phyloP scores from a whole-genome alignment of 345 rosid genomes.

The Populus tremula region DNA sequence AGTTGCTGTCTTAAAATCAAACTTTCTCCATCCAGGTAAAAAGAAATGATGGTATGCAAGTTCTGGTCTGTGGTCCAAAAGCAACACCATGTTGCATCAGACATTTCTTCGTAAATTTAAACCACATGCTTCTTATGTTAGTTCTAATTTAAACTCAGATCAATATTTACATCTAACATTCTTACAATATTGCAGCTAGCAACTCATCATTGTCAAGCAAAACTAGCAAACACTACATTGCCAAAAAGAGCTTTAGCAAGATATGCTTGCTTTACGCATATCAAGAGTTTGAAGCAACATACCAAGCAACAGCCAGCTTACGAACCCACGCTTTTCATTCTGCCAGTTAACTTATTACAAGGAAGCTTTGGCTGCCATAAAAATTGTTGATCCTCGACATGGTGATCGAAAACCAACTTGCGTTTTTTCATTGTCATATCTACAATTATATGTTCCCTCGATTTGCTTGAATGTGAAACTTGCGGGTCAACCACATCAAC shows the following conservation, averaged over 20 bases:
- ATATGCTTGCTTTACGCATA: conserved; percentile 17
- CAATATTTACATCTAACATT: conserved; percentile 33
- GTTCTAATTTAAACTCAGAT: conserved; percentile 15
- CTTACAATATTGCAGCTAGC: conserved; percentile 21
- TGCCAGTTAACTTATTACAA: conserved; percentile 19
- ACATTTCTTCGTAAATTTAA: background rate
- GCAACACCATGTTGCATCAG: background rate
- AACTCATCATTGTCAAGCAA: conserved; percentile 12
- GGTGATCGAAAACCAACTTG: conserved; percentile 29
- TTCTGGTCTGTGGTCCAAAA: conserved; percentile 5
- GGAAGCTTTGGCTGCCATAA: conserved; percentile 37
- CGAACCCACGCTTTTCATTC: conserved; percentile 20
- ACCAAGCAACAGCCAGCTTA: conserved; percentile 5
- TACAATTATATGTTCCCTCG: conserved; percentile 7
- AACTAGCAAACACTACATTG: background rate
- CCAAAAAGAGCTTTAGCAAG: conserved; percentile 16
- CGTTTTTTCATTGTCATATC: conserved; percentile 34
- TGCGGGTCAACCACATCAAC: conserved; percentile 16
- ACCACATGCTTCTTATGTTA: conserved; percentile 18
- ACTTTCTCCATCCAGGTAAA: background rate
- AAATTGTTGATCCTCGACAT: conserved; percentile 29
- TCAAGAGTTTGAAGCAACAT: conserved; percentile 24
- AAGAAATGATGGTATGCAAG: background rate
- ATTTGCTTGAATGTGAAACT: conserved; percentile 17
- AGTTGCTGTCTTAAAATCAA: background rate